These are phyloP conservation scores for Colletotrichum eleusines DNA, from an alignment of 2,329 filamentous ascomycete species.

Conservation along the genomic window DNA sequence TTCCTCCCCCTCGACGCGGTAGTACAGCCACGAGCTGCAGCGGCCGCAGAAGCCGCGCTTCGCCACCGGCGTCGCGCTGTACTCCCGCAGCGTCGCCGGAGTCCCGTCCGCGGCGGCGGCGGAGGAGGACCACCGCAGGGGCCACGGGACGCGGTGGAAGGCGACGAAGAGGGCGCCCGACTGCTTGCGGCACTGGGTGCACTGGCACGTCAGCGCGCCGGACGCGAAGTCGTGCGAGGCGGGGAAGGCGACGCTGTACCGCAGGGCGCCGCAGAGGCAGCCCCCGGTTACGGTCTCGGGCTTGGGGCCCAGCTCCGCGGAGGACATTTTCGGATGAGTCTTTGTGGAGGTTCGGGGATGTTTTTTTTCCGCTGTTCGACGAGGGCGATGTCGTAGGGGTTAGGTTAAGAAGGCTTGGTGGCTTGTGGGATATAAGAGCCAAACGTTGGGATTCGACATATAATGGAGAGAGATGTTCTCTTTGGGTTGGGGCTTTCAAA, in stretches of 20 bases:
- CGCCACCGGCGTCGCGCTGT: conserved; percentile 53
- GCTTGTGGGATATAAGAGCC: not conserved
- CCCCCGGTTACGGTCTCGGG: conserved; percentile 60
- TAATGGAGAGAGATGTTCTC: no score
- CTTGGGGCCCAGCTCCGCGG: conserved; percentile 7
- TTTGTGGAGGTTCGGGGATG: not conserved
- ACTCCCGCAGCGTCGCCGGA: conserved; percentile 54
- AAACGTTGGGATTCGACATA: no score
- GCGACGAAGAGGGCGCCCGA: conserved; percentile 61
- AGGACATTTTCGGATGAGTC: conserved; percentile 8
- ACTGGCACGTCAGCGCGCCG: conserved; percentile 64
- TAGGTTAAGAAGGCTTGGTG: not conserved
- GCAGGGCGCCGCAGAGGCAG: conserved; percentile 63
- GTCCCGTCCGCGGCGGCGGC: conserved; percentile 43
- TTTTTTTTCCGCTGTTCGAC: no score
- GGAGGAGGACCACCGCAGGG: conserved; percentile 52
- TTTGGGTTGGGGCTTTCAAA: not conserved
- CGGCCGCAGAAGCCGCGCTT: conserved; percentile 61
- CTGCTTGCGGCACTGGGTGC: conserved; percentile 66
- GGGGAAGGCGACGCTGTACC: conserved; percentile 62
- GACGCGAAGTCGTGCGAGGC: conserved; percentile 57
- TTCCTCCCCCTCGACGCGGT: conserved; percentile 51
- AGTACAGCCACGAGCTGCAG: conserved; percentile 65
- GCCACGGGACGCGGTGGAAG: conserved; percentile 53
- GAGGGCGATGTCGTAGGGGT: not conserved